Base-by-base conservation (phyloP, 2,329 filamentous ascomycete genomes). In the Fusarium veterinarium region DNA sequence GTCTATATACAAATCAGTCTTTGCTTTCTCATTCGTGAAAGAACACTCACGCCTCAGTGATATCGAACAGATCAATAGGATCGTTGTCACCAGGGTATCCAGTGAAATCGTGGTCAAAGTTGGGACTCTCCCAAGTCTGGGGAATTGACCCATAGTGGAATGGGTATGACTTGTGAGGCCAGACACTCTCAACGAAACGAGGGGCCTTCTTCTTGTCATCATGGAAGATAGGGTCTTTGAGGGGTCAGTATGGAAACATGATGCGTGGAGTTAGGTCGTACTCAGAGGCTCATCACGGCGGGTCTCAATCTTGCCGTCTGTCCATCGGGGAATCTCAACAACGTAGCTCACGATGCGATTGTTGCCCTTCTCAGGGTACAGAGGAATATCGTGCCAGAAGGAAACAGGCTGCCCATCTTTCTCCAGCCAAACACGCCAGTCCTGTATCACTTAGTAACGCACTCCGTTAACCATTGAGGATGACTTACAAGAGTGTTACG, bases 101-200 rank as follows among this genome's bases (percentile, higher is more conserved):
- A 20, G 83, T 84, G 58, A 82, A 82, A 23, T 79, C 74, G 49
- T 84, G 82, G 23, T 82, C 70, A 40, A 80, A 77, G 64, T 84
- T 84, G 28, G 83, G 81, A 55, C 81, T 81, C 73, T 85, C 83
- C 83, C 83, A 85, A 0, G 83, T 85, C 69, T 84, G 83, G 0
- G 83, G 83, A 25, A 85, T 83, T 8, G 83, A 84, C 0, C 83
- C 83, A 53, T 85, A 85, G 31, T 82, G 77, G 68, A 84, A 84
- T 0, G 83, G 83, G 41, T 85, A 85, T 0, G 81, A 78, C 74
- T 82, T 84, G 74, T 84, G 83, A 41, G 83, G 83, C 82, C 82
- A 85, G 14, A 84, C 79, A 31, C 78, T 83, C 56, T 82, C 80
- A 17, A 85, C 82, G 28, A 82, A 85, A 30, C 83, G 78, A 19